Conservation (phyloP, 2,329 filamentous ascomycete species). For the Cladophialophora yegresii region DNA sequence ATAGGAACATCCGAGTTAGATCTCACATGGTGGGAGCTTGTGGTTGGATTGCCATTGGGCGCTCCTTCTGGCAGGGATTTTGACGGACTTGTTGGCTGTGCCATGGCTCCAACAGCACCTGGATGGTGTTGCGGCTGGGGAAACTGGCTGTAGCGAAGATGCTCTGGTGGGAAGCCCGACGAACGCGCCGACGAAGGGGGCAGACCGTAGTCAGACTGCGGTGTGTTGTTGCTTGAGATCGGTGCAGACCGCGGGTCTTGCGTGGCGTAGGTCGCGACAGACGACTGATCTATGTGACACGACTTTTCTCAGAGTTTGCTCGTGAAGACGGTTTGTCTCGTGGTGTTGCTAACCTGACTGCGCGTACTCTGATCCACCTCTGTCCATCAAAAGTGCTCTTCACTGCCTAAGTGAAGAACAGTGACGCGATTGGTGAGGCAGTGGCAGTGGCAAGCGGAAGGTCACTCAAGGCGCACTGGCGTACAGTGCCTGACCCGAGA, state of each 20-base stretch:
- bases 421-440: conserved; percentile 16
- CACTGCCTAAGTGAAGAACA: conserved; percentile 21
- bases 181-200: conserved; percentile 71
- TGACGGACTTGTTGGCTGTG: conserved; percentile 99
- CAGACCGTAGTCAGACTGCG: conserved; percentile 84
- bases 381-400: conserved; percentile 51
- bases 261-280: conserved; percentile 85
- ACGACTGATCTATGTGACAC: conserved; percentile 74
- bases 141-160: conserved; percentile 74
- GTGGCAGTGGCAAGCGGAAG: conserved; percentile 11
- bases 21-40: conserved; percentile 63
- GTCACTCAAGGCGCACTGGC: conserved; percentile 22
- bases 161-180: conserved; percentile 75
- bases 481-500: conserved; percentile 25
- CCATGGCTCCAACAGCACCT: conserved; percentile 84
- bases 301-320: conserved; percentile 32
- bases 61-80: conserved; percentile 79
- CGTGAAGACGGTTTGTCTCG: conserved; percentile 54
- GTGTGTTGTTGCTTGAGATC: conserved; percentile 77
- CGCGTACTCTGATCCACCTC: conserved; percentile 72
- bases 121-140: conserved; percentile 71
- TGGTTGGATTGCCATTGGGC: conserved; percentile 69
- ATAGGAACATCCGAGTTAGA: conserved; percentile 97
- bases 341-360: conserved; percentile 82
- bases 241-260: conserved; percentile 74